Conservation (phyloP, 345 rosid species). For the Camelina hispida region DNA sequence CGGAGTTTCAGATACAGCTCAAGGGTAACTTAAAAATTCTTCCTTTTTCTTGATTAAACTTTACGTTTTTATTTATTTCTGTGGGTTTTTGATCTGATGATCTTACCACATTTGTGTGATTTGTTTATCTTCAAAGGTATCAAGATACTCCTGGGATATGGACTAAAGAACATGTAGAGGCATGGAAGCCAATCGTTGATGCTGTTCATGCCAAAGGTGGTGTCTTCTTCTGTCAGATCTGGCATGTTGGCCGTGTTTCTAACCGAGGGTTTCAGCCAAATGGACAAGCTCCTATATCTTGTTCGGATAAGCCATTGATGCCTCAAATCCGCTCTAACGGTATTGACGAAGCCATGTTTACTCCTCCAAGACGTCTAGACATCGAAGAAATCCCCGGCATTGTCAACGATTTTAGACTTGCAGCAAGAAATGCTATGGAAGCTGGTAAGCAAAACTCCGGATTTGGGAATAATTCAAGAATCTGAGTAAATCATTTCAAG, state of each 20-base stretch:
- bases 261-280: constrained; percentile 64
- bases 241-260: constrained; percentile 83
- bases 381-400: constrained; percentile 72
- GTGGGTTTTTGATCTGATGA: constrained; percentile 22
- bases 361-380: constrained; percentile 62
- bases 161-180: constrained; percentile 84
- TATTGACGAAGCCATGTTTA: constrained; percentile 47
- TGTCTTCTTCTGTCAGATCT: constrained; percentile 69
- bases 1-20: constrained; percentile 71
- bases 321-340: constrained; percentile 56
- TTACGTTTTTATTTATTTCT: neutral
- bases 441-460: constrained; percentile 54
- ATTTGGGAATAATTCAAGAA: neutral
- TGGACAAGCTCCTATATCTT: constrained; percentile 70
- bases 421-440: constrained; percentile 80
- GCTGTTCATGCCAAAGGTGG: constrained; percentile 88
- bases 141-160: constrained; percentile 67
- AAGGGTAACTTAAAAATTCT: constrained; percentile 45
- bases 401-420: constrained; percentile 68
- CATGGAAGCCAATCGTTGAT: constrained; percentile 86
- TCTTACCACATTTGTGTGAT: neutral
- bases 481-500: constrained; percentile 1
- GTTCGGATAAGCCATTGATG: constrained; percentile 56
- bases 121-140: constrained; percentile 43
- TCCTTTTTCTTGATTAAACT: neutral